Conservation (phyloP, 257 asterid genomes). For the Prunella vulgaris region DNA sequence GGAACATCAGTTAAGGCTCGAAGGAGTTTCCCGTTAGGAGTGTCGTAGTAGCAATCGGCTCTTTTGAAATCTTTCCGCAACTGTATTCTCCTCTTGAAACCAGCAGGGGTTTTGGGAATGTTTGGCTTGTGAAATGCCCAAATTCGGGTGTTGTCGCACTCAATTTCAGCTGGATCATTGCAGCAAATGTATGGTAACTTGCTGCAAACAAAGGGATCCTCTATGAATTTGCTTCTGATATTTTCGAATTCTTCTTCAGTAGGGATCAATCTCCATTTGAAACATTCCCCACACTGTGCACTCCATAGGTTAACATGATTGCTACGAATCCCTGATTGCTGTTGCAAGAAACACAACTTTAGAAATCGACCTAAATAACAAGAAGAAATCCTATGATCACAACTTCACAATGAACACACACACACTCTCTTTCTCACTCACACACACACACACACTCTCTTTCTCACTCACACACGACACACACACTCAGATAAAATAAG, state of each 20-base stretch:
- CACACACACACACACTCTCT: no score
- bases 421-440: no score
- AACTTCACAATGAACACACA: no score
- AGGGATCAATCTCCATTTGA: conserved; percentile 47
- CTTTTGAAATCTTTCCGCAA: conserved; percentile 36
- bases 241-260: conserved; percentile 48
- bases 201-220: conserved; percentile 54
- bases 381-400: no score
- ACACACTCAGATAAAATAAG: no score
- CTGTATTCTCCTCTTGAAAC: conserved; percentile 40
- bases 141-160: conserved; percentile 28
- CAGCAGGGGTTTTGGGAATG: conserved; percentile 48
- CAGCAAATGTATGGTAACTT: conserved; percentile 31
- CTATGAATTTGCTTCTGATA: conserved; percentile 40
- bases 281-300: conserved; percentile 43
- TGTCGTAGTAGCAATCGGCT: conserved; percentile 40
- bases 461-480: no score
- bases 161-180: conserved; percentile 44
- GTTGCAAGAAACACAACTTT: not conserved
- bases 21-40: conserved; percentile 49
- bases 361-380: not conserved
- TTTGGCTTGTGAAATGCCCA: conserved; percentile 64
- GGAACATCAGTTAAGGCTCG: conserved; percentile 38
- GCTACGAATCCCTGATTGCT: conserved; percentile 7
- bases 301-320: conserved; percentile 27